These are phyloP conservation scores for Penicillium sp. DNA, from an alignment of 2,329 filamentous ascomycete species.

Conservation along the genomic window DNA sequence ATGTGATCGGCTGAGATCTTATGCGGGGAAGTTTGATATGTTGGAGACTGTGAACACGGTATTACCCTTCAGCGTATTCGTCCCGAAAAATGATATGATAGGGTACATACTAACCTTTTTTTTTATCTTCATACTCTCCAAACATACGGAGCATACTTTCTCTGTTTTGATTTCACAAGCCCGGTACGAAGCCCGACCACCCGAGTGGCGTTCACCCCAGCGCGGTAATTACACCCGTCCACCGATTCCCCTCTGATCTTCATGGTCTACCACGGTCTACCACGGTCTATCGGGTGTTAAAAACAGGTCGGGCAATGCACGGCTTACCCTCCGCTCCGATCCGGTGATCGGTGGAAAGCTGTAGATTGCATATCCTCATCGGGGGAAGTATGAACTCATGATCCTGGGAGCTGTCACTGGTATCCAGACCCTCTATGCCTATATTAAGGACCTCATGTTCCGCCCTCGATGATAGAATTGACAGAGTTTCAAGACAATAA, in stretches of 20 bases:
- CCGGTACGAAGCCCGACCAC: neutral
- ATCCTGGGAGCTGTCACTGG: neutral
- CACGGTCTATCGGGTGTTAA: neutral
- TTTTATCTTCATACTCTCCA: neutral
- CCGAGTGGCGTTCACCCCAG: constrained; percentile 8
- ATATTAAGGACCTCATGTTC: neutral
- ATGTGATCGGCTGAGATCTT: constrained; percentile 13
- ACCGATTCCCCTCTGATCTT: neutral
- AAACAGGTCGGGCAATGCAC: neutral
- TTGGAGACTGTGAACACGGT: too few species aligned
- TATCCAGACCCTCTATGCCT: neutral
- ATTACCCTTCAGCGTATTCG: neutral
- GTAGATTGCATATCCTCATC: neutral
- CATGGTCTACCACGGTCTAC: neutral
- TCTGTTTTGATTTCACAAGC: neutral
- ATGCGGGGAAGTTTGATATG: neutral
- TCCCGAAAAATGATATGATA: neutral
- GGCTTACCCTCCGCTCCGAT: constrained; percentile 14
- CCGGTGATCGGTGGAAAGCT: constrained; percentile 15
- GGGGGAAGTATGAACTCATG: neutral
- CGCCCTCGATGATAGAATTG: neutral
- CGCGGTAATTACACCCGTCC: constrained; percentile 1
- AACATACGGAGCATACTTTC: neutral
- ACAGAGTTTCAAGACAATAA: neutral
- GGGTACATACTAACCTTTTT: neutral